A percentile compares a stretch with the other conserved stretches of the same genome.
Conservation (phyloP, 495 filamentous ascomycete species). For the Lepidopterella palustris region DNA sequence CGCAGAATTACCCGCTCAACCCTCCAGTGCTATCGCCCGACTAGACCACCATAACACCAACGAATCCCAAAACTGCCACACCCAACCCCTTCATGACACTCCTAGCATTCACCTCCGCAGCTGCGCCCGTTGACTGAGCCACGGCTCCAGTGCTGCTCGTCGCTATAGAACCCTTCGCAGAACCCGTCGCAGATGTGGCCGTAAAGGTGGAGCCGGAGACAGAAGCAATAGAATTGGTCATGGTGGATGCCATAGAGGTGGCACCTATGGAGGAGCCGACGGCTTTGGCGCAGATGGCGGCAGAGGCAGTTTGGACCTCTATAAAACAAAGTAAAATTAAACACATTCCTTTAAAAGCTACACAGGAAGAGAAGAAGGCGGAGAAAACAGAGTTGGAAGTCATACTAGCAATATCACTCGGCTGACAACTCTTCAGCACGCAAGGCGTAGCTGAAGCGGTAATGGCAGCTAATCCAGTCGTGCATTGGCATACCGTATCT, state of each 20-base stretch:
- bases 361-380: not conserved
- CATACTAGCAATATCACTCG: slow-evolving; percentile 26
- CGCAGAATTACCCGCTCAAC: too few relatives aligned
- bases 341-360: not conserved
- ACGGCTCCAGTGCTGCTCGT: not conserved
- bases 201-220: not conserved
- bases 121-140: slow-evolving; percentile 14
- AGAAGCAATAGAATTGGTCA: not conserved
- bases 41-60: slow-evolving; percentile 2
- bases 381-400: slow-evolving; percentile 1
- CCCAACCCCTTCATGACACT: slow-evolving; percentile 16
- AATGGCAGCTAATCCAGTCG: slow-evolving; percentile 28
- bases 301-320: slow-evolving; percentile 12
- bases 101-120: slow-evolving; percentile 11
- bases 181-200: slow-evolving; percentile 7
- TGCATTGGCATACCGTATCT: slow-evolving; percentile 35
- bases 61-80: slow-evolving; percentile 20
- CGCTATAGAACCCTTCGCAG: slow-evolving; percentile 5
- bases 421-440: slow-evolving; percentile 19
- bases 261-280: slow-evolving; percentile 14
- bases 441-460: slow-evolving; percentile 20
- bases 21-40: not conserved
- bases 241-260: slow-evolving; percentile 2
- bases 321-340: not conserved
- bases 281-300: slow-evolving; percentile 9